A percentile compares a stretch with the other conserved stretches of the same genome.
Evolutionary conservation across 1,139 yeast species (phyloP).

Genomic region (Kluyveromyces marxianus): DNA sequence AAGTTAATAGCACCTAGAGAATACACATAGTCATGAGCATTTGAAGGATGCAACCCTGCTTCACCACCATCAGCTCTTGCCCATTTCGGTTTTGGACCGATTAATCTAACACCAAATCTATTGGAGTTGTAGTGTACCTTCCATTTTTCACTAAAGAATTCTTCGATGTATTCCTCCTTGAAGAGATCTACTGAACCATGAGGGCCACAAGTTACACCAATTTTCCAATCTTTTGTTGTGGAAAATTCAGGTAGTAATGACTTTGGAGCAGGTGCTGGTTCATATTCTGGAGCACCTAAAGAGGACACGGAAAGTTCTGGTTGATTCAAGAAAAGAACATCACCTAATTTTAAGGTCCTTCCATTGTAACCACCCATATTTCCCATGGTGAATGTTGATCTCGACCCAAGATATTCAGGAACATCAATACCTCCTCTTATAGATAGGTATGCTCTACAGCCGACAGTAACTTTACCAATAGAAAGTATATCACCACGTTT

Average conservation of each 20-base stretch:
- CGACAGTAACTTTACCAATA: constrained; percentile 73
- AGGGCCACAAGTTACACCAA: constrained; percentile 94
- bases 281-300: constrained; percentile 62
- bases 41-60: constrained; percentile 96
- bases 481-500: constrained; percentile 67
- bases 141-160: constrained; percentile 75
- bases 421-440: constrained; percentile 92
- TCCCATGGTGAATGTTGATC: constrained; percentile 93
- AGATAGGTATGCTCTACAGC: constrained; percentile 86
- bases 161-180: constrained; percentile 61
- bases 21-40: constrained; percentile 95
- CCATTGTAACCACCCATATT: constrained; percentile 94
- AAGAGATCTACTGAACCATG: constrained; percentile 97
- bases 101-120: constrained; percentile 88
- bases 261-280: constrained; percentile 51
- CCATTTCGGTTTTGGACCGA: constrained; percentile 96
- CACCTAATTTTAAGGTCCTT: constrained; percentile 83
- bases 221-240: constrained; percentile 58
- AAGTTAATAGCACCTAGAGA: constrained; percentile 94
- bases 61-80: constrained; percentile 97
- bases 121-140: constrained; percentile 95
- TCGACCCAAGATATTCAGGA: constrained; percentile 88
- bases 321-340: constrained; percentile 78
- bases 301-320: constrained; percentile 62
- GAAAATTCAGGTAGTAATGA: constrained; percentile 51